These are phyloP conservation scores for Hyphopichia khmerensis DNA, from an alignment of 1,139 yeast genomes.

Conservation along the genomic window DNA sequence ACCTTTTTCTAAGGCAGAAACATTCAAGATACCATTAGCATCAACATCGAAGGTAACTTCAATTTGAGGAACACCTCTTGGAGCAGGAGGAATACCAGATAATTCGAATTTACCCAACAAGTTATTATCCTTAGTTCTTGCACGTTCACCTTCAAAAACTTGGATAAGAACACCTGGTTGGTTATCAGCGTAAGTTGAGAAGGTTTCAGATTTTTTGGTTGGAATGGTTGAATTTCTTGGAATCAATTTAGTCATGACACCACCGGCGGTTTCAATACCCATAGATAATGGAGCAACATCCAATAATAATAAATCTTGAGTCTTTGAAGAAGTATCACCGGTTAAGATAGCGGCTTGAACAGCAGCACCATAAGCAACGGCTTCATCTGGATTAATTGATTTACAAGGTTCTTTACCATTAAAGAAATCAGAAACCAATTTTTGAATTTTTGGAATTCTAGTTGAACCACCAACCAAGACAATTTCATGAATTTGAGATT, in stretches of 20 bases:
- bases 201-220: conserved; percentile 90
- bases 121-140: conserved; percentile 92
- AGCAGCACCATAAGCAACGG: conserved; percentile 47
- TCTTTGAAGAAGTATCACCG: conserved; percentile 77
- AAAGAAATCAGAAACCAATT: conserved; percentile 40
- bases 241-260: conserved; percentile 94
- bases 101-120: conserved; percentile 91
- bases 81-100: conserved; percentile 94
- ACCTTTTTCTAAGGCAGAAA: conserved; percentile 90
- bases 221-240: conserved; percentile 97
- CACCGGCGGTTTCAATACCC: conserved; percentile 96
- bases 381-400: conserved; percentile 47
- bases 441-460: conserved; percentile 42
- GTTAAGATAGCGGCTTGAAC: conserved; percentile 57
- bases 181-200: conserved; percentile 95
- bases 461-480: conserved; percentile 44
- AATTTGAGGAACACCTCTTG: conserved; percentile 96
- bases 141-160: conserved; percentile 96
- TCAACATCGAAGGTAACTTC: conserved; percentile 92
- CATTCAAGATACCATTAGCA: conserved; percentile 93
- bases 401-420: conserved; percentile 47
- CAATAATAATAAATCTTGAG: conserved; percentile 80
- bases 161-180: conserved; percentile 95
- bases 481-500: conserved; percentile 36
- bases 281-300: conserved; percentile 93